A percentile compares a stretch with the other conserved stretches of the same genome.
Conservation (phyloP, 352 stramenopile species). For the Globisporangium sylvaticum region DNA sequence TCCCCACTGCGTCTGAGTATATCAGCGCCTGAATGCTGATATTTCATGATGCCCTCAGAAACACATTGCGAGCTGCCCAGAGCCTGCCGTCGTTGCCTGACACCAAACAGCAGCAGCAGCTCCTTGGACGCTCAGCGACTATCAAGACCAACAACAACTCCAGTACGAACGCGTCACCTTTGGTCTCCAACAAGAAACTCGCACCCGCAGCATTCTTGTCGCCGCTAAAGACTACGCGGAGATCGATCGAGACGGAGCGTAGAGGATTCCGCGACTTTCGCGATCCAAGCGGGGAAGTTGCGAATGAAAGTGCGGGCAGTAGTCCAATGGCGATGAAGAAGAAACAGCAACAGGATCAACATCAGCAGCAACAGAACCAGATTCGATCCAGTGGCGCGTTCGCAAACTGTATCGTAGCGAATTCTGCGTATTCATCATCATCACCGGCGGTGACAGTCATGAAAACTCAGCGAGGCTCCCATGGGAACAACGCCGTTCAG, state of each 20-base stretch:
- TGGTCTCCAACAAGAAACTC: slow-evolving; percentile 19
- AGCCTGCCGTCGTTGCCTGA: slow-evolving; percentile 34
- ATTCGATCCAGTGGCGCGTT: not conserved
- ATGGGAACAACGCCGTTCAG: not conserved
- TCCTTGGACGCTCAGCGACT: not conserved
- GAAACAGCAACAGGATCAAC: not conserved
- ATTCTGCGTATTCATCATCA: not conserved
- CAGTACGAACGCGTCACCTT: not conserved
- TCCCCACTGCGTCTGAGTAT: too few species aligned
- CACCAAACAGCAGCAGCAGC: slow-evolving; percentile 5
- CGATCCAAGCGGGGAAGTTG: not conserved
- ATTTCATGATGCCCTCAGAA: too few species aligned
- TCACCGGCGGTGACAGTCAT: not conserved
- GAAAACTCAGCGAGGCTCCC: slow-evolving; percentile 1
- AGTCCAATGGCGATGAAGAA: not conserved
- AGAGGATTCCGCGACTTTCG: slow-evolving; percentile 8
- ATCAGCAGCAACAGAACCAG: not conserved
- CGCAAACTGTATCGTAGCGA: not conserved
- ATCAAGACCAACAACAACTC: not conserved
- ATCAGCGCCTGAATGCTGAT: too few species aligned
- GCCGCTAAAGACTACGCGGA: slow-evolving; percentile 22
- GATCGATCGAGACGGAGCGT: not conserved
- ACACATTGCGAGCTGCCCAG: slow-evolving; percentile 19
- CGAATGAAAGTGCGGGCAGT: not conserved
- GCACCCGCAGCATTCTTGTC: slow-evolving; percentile 25